Conservation (phyloP, 768 basidiomycete genomes). For the Tylopilus vinaceipallidus region DNA sequence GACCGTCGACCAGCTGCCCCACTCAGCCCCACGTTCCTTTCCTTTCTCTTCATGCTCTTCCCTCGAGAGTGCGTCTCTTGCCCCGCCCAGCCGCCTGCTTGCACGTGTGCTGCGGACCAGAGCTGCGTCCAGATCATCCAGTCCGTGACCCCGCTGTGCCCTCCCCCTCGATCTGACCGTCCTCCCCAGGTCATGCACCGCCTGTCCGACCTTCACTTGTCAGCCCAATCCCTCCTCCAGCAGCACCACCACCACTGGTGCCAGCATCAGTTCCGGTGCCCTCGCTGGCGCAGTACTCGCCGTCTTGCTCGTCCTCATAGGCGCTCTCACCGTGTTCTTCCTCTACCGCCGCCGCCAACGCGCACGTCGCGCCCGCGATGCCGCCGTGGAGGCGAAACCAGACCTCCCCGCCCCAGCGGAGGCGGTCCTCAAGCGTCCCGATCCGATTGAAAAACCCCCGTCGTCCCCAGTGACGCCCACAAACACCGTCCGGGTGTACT, state of each 20-base stretch:
- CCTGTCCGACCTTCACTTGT: constrained; percentile 55
- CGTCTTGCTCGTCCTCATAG: constrained; percentile 54
- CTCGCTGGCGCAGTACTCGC: constrained; percentile 74
- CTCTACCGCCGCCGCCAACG: constrained; percentile 63
- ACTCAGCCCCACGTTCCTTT: constrained; percentile 35
- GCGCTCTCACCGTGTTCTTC: constrained; percentile 51
- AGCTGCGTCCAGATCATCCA: constrained; percentile 59
- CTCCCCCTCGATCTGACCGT: constrained; percentile 5
- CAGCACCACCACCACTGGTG: constrained; percentile 26
- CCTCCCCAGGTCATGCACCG: constrained; percentile 51
- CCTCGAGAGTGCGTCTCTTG: constrained; percentile 53
- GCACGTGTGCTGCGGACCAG: constrained; percentile 55
- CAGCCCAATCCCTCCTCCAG: constrained; percentile 31
- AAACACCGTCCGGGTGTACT: constrained; percentile 48
- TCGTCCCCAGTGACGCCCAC: constrained; percentile 10
- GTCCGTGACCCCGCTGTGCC: constrained; percentile 36
- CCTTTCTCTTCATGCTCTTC: constrained; percentile 14
- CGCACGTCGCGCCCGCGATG: constrained; percentile 34
- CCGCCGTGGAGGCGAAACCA: constrained; percentile 40
- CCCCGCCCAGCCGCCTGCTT: constrained; percentile 43
- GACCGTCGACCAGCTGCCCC: constrained; percentile 18
- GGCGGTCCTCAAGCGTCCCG: constrained; percentile 78
- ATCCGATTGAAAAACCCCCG: constrained; percentile 66
- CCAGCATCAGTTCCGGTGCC: constrained; percentile 62
- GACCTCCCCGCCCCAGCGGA: constrained; percentile 75